These are phyloP conservation scores for Stentor roeselii DNA, from an alignment of 73 alveolate species.

Conservation along the genomic window DNA sequence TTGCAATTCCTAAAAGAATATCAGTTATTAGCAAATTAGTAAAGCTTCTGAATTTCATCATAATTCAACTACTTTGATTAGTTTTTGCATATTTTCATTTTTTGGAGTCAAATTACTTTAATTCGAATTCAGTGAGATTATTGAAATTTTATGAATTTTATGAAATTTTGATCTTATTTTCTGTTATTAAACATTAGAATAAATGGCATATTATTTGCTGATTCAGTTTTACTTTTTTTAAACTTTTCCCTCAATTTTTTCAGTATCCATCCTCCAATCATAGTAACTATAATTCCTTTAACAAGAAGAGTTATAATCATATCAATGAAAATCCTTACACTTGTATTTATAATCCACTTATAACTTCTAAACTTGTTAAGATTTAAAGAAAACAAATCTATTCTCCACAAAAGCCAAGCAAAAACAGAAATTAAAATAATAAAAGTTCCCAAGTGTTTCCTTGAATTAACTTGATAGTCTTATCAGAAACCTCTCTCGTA, in stretches of 20 bases:
- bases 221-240: too few relatives aligned
- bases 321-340: not conserved
- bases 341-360: not conserved
- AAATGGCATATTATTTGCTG: not conserved
- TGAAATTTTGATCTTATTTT: too few relatives aligned
- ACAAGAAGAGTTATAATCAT: not conserved
- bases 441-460: not conserved
- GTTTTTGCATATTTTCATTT: too few relatives aligned
- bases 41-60: too few relatives aligned
- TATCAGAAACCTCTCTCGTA: not conserved
- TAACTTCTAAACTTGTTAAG: not conserved
- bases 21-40: too few relatives aligned
- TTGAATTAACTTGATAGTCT: not conserved
- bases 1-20: too few relatives aligned
- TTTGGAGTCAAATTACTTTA: too few relatives aligned
- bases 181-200: too few relatives aligned
- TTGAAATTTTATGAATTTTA: too few relatives aligned
- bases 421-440: not conserved
- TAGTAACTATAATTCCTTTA: too few relatives aligned
- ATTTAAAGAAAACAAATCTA: not conserved
- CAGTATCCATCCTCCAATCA: not conserved
- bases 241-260: not conserved
- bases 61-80: too few relatives aligned
- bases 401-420: not conserved
- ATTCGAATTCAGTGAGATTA: too few relatives aligned